Conservation (phyloP, 129 eudicot genomes). For the Ambrosia artemisiifolia region DNA sequence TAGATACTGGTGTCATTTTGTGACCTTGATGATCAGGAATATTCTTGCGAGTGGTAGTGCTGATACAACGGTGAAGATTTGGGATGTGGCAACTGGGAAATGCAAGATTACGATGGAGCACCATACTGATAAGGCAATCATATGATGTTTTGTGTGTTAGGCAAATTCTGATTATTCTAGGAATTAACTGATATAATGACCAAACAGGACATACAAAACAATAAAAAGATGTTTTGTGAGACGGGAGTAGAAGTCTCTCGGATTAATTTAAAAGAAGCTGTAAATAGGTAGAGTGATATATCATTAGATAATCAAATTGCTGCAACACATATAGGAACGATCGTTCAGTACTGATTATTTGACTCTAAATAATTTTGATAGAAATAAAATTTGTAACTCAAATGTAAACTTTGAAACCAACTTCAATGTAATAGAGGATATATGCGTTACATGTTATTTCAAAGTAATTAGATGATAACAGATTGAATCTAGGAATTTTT, state of each 20-base stretch:
- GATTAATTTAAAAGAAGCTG: background rate
- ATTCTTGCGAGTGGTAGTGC: slow-evolving; percentile 94
- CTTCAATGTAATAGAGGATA: background rate
- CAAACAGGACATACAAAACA: background rate
- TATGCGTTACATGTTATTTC: no score
- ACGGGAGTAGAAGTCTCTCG: background rate
- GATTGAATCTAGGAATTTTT: background rate
- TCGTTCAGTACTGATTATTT: no score
- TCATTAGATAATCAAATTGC: no score
- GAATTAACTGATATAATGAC: background rate
- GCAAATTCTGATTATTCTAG: background rate
- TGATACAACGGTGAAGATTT: slow-evolving; percentile 79
- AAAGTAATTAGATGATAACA: background rate
- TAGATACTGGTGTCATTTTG: background rate
- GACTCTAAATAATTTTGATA: no score
- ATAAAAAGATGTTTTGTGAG: background rate
- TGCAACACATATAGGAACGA: no score
- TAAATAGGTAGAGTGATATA: no score
- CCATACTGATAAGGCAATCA: slow-evolving; percentile 86
- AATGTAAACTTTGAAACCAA: background rate
- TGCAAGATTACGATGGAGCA: slow-evolving; percentile 80
- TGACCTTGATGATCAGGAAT: slow-evolving; percentile 45
- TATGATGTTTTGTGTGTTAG: background rate
- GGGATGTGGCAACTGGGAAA: slow-evolving; percentile 80
- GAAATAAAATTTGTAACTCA: no score